These are phyloP conservation scores for Aspergillus ruber DNA, from an alignment of 2,329 filamentous ascomycete genomes.

Conservation along the genomic window DNA sequence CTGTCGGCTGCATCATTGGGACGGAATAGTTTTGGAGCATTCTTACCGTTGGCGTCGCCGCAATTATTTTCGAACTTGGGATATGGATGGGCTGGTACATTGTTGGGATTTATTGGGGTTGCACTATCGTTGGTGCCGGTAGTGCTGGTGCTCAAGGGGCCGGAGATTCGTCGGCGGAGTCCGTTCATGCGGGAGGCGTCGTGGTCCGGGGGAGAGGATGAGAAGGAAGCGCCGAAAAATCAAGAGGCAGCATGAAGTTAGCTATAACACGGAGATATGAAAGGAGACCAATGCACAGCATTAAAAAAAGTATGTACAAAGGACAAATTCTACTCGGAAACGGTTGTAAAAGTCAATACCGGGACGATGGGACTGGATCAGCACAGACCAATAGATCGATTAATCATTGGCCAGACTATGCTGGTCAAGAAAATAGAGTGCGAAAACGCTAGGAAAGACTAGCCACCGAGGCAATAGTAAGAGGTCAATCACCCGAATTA, in stretches of 20 bases:
- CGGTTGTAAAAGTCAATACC: background rate
- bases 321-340: background rate
- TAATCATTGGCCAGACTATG: background rate
- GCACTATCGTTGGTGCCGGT: slow-evolving; percentile 35
- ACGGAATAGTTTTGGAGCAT: slow-evolving; percentile 41
- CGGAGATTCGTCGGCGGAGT: slow-evolving; percentile 27
- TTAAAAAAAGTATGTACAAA: background rate
- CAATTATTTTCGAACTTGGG: slow-evolving; percentile 35
- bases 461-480: background rate
- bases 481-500: background rate
- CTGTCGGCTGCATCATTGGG: slow-evolving; percentile 42
- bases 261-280: too few relatives aligned
- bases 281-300: background rate
- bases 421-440: background rate
- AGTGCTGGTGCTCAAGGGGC: slow-evolving; percentile 37
- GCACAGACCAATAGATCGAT: background rate
- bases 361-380: background rate
- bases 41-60: slow-evolving; percentile 40
- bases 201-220: slow-evolving; percentile 10
- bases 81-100: slow-evolving; percentile 38
- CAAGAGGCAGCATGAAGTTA: too few relatives aligned
- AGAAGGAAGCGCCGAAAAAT: background rate
- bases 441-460: background rate
- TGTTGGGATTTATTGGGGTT: slow-evolving; percentile 40
- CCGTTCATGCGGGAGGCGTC: slow-evolving; percentile 26